Evolutionary conservation across 2,329 filamentous ascomycete species (phyloP).

Genomic region (Dendryphion nanum): DNA sequence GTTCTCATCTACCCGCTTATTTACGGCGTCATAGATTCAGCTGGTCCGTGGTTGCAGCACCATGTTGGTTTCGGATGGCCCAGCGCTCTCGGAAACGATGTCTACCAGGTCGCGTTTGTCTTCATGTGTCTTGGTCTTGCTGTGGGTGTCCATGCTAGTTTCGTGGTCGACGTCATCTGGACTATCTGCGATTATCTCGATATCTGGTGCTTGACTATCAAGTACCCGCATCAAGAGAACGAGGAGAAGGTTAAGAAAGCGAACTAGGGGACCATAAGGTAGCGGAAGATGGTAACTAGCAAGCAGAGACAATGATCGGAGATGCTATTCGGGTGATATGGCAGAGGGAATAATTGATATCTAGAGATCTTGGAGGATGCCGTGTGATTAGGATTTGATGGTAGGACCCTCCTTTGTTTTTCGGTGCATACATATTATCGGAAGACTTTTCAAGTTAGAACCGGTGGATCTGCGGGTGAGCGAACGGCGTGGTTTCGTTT

Average conservation of each 20-base stretch:
- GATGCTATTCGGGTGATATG: too few species aligned
- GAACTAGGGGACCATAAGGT: constrained; percentile 12
- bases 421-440: too few species aligned
- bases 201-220: constrained; percentile 98
- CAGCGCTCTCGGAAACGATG: constrained; percentile 51
- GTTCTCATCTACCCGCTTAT: constrained; percentile 75
- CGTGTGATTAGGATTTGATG: too few species aligned
- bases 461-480: too few species aligned
- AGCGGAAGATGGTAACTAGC: too few species aligned
- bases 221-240: constrained; percentile 63
- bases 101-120: constrained; percentile 90
- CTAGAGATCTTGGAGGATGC: too few species aligned
- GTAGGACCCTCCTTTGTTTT: too few species aligned
- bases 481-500: too few species aligned
- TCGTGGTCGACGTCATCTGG: constrained; percentile 94
- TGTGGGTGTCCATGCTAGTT: constrained; percentile 92
- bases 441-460: too few species aligned
- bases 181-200: constrained; percentile 98
- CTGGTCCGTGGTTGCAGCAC: constrained; percentile 65
- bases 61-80: constrained; percentile 47
- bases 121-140: constrained; percentile 84
- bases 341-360: too few species aligned
- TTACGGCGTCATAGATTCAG: constrained; percentile 75
- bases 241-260: constrained; percentile 28
- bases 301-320: too few species aligned